These are phyloP conservation scores for Coniferiporia weirii DNA, from an alignment of 1,284 basidiomycete species.

Conservation along the genomic window DNA sequence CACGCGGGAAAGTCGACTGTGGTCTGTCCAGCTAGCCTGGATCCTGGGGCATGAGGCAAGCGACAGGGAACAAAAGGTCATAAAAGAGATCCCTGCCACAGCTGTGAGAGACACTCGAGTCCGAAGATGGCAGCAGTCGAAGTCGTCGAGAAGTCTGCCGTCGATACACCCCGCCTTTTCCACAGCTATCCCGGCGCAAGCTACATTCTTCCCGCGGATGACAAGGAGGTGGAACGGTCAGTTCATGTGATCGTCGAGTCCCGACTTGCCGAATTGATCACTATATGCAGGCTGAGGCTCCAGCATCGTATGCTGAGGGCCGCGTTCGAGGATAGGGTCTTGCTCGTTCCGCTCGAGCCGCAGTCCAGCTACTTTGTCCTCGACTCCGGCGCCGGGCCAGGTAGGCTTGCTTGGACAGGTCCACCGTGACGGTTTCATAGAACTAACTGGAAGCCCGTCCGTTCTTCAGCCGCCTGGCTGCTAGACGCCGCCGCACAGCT, in stretches of 20 bases:
- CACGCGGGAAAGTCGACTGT: too few species aligned
- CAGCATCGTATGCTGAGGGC: neutral
- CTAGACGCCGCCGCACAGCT: neutral
- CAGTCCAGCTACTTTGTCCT: neutral
- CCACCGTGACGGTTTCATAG: too few species aligned
- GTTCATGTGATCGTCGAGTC: neutral
- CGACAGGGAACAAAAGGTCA: too few species aligned
- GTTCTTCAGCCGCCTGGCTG: neutral
- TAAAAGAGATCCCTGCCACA: too few species aligned
- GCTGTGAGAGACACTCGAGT: too few species aligned
- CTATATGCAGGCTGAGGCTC: neutral
- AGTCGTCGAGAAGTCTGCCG: neutral
- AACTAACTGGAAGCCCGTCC: too few species aligned
- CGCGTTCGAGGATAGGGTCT: neutral
- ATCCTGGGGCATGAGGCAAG: too few species aligned
- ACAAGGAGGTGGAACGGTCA: neutral
- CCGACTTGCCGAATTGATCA: neutral
- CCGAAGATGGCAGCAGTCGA: too few species aligned
- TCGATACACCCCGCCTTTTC: neutral
- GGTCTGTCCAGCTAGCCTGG: too few species aligned
- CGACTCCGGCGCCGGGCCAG: conserved; percentile 5
- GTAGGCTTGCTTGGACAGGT: neutral
- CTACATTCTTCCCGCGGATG: conserved; percentile 6
- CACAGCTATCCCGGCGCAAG: neutral
- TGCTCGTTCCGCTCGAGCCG: neutral